These are phyloP conservation scores for Pulveroboletus sp. DNA, from an alignment of 768 basidiomycete species.

Conservation along the genomic window DNA sequence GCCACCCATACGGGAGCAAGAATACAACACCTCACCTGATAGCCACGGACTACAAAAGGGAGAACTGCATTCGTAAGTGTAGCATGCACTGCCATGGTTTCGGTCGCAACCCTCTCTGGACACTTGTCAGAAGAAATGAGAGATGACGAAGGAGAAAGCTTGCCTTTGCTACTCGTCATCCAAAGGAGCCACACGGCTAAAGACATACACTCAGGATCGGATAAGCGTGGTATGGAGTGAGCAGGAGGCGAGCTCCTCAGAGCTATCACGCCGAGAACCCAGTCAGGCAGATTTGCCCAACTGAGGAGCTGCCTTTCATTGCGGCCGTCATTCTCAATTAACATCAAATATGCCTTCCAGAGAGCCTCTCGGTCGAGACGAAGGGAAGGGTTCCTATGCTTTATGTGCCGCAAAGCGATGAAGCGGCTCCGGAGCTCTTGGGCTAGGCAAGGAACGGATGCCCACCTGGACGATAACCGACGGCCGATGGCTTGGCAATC, in stretches of 20 bases:
- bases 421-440: constrained; percentile 43
- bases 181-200: constrained; percentile 44
- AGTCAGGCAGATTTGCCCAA: constrained; percentile 37
- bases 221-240: constrained; percentile 15
- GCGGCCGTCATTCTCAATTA: constrained; percentile 47
- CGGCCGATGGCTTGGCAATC: constrained; percentile 37
- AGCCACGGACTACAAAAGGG: constrained; percentile 39
- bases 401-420: constrained; percentile 39
- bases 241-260: constrained; percentile 8
- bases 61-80: constrained; percentile 31
- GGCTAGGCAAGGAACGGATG: constrained; percentile 35
- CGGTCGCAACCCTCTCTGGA: constrained; percentile 32
- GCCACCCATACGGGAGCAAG: background rate
- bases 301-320: constrained; percentile 40
- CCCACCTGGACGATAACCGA: constrained; percentile 36
- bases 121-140: constrained; percentile 10
- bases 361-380: constrained; percentile 37
- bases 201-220: constrained; percentile 35
- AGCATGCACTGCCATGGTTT: constrained; percentile 26
- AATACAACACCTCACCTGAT: constrained; percentile 30
- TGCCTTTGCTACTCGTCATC: constrained; percentile 41
- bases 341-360: constrained; percentile 53
- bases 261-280: constrained; percentile 17
- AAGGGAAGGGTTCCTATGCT: constrained; percentile 16
- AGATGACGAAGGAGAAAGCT: constrained; percentile 9